Conservation (phyloP, 768 basidiomycete species). For the Pulveroboletus sp. region DNA sequence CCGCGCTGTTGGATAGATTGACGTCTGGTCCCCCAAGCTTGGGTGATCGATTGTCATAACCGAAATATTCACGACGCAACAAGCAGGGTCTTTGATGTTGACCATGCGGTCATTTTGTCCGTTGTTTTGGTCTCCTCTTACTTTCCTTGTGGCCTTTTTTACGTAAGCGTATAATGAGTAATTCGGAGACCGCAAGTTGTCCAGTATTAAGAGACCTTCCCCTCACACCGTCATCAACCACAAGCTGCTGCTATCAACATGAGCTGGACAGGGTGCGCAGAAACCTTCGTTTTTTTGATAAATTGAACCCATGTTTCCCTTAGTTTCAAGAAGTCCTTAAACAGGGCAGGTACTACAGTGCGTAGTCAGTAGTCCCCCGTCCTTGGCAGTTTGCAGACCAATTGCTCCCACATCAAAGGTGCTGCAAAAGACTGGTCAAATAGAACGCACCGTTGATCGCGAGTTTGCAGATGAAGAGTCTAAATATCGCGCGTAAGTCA, state of each 20-base stretch:
- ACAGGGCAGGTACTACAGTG: slow-evolving; percentile 87
- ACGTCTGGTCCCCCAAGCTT: slow-evolving; percentile 10
- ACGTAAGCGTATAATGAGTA: slow-evolving; percentile 16
- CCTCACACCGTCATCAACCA: neutral
- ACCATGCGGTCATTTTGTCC: neutral
- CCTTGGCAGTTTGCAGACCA: slow-evolving; percentile 4
- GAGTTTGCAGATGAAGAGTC: slow-evolving; percentile 92
- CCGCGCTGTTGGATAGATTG: slow-evolving; percentile 15
- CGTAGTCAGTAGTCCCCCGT: slow-evolving; percentile 23
- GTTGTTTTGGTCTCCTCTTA: neutral
- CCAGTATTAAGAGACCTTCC: neutral
- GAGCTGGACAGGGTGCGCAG: slow-evolving; percentile 53
- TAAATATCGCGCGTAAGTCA: slow-evolving; percentile 77
- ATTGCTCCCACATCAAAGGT: slow-evolving; percentile 43
- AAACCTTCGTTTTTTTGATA: neutral
- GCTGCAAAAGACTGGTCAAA: slow-evolving; percentile 97
- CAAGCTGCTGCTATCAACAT: slow-evolving; percentile 20
- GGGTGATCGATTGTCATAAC: slow-evolving; percentile 20
- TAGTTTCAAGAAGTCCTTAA: slow-evolving; percentile 92
- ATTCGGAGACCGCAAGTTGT: too few relatives aligned
- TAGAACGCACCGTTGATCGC: slow-evolving; percentile 90
- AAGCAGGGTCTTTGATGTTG: neutral
- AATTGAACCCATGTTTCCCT: neutral
- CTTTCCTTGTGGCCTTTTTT: neutral
- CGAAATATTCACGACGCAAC: neutral